Evolutionary conservation across 805 yeast species (phyloP).

Genomic region (Saccharomyces kudriavzevii): DNA sequence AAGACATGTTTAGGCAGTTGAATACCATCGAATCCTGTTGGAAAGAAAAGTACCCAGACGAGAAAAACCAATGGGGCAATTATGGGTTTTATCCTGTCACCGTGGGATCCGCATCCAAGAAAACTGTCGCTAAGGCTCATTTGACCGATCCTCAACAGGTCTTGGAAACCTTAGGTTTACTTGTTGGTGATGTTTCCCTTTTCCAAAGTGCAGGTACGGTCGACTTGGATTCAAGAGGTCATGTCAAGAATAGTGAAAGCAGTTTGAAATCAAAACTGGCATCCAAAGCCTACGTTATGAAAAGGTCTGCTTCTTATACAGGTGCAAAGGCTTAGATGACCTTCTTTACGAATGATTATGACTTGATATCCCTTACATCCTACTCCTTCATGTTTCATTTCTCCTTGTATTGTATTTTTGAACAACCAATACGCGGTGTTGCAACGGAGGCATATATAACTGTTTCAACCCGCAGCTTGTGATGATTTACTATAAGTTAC

Average conservation of each 20-base stretch:
- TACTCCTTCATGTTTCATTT: background rate
- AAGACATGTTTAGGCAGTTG: slow-evolving; percentile 87
- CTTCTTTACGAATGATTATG: background rate
- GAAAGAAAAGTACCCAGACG: slow-evolving; percentile 30
- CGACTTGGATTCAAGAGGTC: slow-evolving; percentile 71
- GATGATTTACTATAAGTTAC: background rate
- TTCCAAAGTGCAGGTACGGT: slow-evolving; percentile 75
- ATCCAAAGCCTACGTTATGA: slow-evolving; percentile 24
- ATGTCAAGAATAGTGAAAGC: slow-evolving; percentile 39
- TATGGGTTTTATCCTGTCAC: slow-evolving; percentile 77
- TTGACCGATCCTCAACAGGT: slow-evolving; percentile 78
- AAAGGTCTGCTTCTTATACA: slow-evolving; percentile 19
- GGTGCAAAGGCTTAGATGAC: background rate
- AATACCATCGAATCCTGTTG: slow-evolving; percentile 47
- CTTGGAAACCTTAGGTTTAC: slow-evolving; percentile 69
- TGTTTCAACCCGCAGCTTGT: background rate
- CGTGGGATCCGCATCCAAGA: slow-evolving; percentile 86
- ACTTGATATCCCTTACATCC: background rate
- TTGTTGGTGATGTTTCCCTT: slow-evolving; percentile 69
- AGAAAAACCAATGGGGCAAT: slow-evolving; percentile 40
- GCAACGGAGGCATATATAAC: background rate
- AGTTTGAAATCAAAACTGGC: slow-evolving; percentile 33
- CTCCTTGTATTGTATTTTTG: background rate
- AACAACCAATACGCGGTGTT: background rate
- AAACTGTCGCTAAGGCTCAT: slow-evolving; percentile 79